Base-by-base conservation (phyloP, 345 rosid species). In the Salix dunnii region DNA sequence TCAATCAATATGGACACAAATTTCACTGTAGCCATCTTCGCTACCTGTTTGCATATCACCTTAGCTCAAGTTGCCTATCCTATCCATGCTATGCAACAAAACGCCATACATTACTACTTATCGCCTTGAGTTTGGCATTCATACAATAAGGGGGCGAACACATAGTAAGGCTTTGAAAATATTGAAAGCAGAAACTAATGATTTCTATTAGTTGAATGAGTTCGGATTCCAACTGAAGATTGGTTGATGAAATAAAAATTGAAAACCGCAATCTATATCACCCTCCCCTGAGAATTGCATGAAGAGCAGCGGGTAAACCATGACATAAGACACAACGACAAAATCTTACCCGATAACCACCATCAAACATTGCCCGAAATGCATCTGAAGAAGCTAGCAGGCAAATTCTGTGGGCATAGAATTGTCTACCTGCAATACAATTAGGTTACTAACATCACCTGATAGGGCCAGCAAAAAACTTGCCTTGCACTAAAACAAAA, bases 281-380 rank as follows among this genome's bases (percentile, higher is more conserved):
- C n/a, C 61, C 60, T 61, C 40, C 13, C 61, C 31, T 30, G 20
- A 35, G 20, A 28, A 53, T 49, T 33, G 67, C 27, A 38, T 62
- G 70, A 43, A 33, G 21, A 42, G 2, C 1, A 17, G 65, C 30
- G 17, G 40, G 27, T 48, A 74, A 16, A 74, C 76, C 43, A 71
- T 23, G 63, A 33, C 64, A 78, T 73, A 2, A 0, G 36, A 23
- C 61, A 48, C 25, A 46, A 31, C 7, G 16, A 80, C 23, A 51
- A 30, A 23, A 21, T 84, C 97, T 90, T 83, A 93, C 99, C 89
- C 97, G 88, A 80, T 93, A 96, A 80, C 98, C 97, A 81, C 99
- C 98, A 79, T 96, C 99, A 80, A 96, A 96, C 99, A 96, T 93
- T 77, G 99, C 99, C 76, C 97, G 97, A 78, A 96, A 96, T 81